Evolutionary conservation across 164 flowering plant species (phyloP), one percentile per base, ranked within the genome.

Genomic region (Cinnamomum chago): DNA sequence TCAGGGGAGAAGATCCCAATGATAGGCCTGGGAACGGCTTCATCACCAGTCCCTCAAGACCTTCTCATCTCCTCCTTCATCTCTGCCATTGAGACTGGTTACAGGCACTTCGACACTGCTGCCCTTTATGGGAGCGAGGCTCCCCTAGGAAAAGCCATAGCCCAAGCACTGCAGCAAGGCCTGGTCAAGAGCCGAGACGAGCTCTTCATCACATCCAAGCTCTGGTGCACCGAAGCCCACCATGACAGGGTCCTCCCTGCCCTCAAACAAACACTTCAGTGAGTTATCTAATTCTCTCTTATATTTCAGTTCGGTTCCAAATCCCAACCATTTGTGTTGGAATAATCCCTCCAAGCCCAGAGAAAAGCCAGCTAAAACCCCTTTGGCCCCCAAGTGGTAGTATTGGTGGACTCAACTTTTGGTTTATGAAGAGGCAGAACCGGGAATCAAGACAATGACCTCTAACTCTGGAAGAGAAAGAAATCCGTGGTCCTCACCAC

Each of bases 51-150:
- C 28, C 51, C 66, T 0, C 23, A 72, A 0, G 76, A 81, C 11
- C 3, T 25, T 10, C 15, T 75, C 10, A 74, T 55, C 14, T 30
- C 67, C 22, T 52, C 72, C 0, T 23, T 82, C 20, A 12, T 82
- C 2, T 18, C 30, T 51, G 85, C 78, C 17, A 82, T 82, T 3
- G 65, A 76, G 76, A 13, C 51, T 3, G 83, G 83, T 23, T 83
- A 81, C 78, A 70, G 82, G 14, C 82, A 75, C 70, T 83, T 83
- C 30, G 83, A 80, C 64, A 77, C 82, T 0, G 79, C 82, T 17
- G 3, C 75, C 25, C 1, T 62, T 0, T 80, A 74, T 70, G 68
- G 76, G 40, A 20, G 82, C 0, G 82, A 82, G 79, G 60, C 73
- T 65, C 24, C 79, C 1, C 66, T 84, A 0, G 86, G 86, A 25